phyloP scores from a whole-genome alignment of 768 basidiomycete genomes.

The Roridomyces roridus region DNA sequence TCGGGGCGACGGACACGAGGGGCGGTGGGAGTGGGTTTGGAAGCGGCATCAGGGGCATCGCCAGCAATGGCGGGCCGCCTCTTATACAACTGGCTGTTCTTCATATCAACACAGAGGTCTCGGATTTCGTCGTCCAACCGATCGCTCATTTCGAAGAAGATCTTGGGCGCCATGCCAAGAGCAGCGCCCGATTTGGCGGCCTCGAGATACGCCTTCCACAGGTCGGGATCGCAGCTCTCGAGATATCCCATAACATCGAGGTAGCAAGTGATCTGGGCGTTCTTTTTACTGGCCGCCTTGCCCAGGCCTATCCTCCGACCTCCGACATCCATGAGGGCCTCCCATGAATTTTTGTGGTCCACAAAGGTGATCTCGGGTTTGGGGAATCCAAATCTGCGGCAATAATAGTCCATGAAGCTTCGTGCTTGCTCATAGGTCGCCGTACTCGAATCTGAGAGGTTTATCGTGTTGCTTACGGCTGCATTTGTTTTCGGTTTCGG shows the following conservation, averaged over 20 bases:
- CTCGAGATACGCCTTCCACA: slow-evolving; percentile 77
- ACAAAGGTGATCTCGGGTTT: slow-evolving; percentile 73
- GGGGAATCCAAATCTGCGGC: slow-evolving; percentile 75
- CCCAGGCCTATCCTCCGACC: slow-evolving; percentile 87
- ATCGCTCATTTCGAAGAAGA: slow-evolving; percentile 69
- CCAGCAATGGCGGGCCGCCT: slow-evolving; percentile 56
- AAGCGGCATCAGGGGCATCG: slow-evolving; percentile 8
- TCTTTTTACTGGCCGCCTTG: slow-evolving; percentile 69
- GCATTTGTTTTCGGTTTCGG: slow-evolving; percentile 30
- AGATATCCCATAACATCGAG: slow-evolving; percentile 90
- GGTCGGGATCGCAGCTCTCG: slow-evolving; percentile 77
- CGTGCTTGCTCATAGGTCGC: slow-evolving; percentile 78
- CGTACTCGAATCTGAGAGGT: slow-evolving; percentile 66
- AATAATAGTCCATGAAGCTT: slow-evolving; percentile 96
- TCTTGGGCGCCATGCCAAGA: slow-evolving; percentile 73
- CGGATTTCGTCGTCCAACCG: slow-evolving; percentile 71
- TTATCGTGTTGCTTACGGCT: slow-evolving; percentile 26
- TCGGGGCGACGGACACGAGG: slow-evolving; percentile 29
- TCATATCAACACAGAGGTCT: slow-evolving; percentile 72
- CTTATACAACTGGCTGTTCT: slow-evolving; percentile 65
- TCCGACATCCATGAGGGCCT: slow-evolving; percentile 77
- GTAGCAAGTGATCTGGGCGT: slow-evolving; percentile 73
- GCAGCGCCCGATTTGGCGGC: slow-evolving; percentile 70
- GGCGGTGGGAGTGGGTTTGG: slow-evolving; percentile 10
- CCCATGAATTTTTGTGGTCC: slow-evolving; percentile 56